Evolutionary conservation across 1,139 yeast genomes (phyloP).

Genomic region (Geotrichum aggregatum): DNA sequence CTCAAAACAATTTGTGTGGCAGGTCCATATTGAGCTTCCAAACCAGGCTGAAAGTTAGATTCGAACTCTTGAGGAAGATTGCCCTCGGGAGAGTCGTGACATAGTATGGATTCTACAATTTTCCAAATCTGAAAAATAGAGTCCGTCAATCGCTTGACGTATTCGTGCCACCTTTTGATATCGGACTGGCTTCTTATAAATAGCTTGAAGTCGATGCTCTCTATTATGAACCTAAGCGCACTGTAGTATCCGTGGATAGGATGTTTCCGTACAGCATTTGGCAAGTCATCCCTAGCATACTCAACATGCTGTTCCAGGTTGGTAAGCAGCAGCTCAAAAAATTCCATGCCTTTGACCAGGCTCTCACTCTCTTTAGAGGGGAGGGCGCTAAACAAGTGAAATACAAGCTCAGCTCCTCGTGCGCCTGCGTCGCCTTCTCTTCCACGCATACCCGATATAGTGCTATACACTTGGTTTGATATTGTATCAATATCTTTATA

Average conservation of each 20-base stretch:
- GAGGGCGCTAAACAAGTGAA: conserved; percentile 28
- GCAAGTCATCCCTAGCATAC: conserved; percentile 37
- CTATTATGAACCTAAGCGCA: conserved; percentile 51
- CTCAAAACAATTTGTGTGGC: conserved; percentile 62
- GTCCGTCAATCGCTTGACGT: conserved; percentile 30
- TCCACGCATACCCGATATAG: conserved; percentile 58
- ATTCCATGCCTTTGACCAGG: conserved; percentile 24
- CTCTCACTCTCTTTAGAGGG: conserved; percentile 25
- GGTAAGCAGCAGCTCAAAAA: conserved; percentile 39
- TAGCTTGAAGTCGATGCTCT: conserved; percentile 26
- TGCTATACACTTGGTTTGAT: conserved; percentile 40
- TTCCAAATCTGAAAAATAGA: conserved; percentile 49
- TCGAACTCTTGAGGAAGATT: conserved; percentile 47
- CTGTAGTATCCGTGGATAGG: conserved; percentile 67
- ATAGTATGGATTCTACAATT: conserved; percentile 50
- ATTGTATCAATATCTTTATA: conserved; percentile 35
- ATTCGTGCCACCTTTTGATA: conserved; percentile 21
- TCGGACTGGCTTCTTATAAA: conserved; percentile 16
- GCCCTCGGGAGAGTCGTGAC: conserved; percentile 68
- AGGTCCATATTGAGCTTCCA: conserved; percentile 46
- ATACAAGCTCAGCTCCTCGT: conserved; percentile 51
- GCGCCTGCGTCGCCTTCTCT: conserved; percentile 83
- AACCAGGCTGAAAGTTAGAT: conserved; percentile 37
- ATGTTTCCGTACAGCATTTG: conserved; percentile 44
- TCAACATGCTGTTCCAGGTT: conserved; percentile 36